Evolutionary conservation across 2,329 filamentous ascomycete genomes (phyloP).

Genomic region (Xylariaceae sp.): DNA sequence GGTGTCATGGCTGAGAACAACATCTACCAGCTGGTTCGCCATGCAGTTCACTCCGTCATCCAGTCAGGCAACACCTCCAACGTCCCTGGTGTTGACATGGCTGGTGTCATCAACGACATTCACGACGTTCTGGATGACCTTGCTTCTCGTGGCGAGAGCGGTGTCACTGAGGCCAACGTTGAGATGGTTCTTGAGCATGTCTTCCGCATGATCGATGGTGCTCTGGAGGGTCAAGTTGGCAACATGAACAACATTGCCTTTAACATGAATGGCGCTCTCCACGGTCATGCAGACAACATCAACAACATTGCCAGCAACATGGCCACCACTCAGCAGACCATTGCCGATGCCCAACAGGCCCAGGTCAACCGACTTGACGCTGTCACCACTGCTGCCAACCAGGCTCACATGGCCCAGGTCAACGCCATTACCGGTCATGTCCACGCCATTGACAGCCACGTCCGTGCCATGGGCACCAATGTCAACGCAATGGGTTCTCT

Average conservation of each 20-base stretch:
- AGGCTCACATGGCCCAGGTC: constrained; percentile 10
- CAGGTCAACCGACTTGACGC: constrained; percentile 6
- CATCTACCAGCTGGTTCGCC: constrained; percentile 20
- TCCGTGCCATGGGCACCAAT: constrained; percentile 18
- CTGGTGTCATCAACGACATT: constrained; percentile 11
- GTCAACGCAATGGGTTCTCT: constrained; percentile 18
- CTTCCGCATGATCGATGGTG: constrained; percentile 16
- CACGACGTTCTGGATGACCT: constrained; percentile 26
- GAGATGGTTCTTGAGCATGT: constrained; percentile 15
- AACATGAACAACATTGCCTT: constrained; percentile 1
- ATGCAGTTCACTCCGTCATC: constrained; percentile 18
- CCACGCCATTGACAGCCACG: constrained; percentile 18
- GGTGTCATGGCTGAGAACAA: constrained; percentile 17
- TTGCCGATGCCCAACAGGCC: not conserved
- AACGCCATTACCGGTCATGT: constrained; percentile 19
- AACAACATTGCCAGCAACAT: constrained; percentile 10
- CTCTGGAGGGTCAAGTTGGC: constrained; percentile 9
- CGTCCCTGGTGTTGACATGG: constrained; percentile 9
- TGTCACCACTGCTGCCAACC: constrained; percentile 4
- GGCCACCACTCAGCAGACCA: constrained; percentile 1
- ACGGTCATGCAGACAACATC: too few species aligned
- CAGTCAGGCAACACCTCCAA: constrained; percentile 32
- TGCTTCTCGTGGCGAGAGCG: constrained; percentile 24
- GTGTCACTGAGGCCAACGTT: constrained; percentile 11
- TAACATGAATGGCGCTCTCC: too few species aligned